These are phyloP conservation scores for Aureobasidium sp. DNA, from an alignment of 2,329 filamentous ascomycete species.

Conservation along the genomic window DNA sequence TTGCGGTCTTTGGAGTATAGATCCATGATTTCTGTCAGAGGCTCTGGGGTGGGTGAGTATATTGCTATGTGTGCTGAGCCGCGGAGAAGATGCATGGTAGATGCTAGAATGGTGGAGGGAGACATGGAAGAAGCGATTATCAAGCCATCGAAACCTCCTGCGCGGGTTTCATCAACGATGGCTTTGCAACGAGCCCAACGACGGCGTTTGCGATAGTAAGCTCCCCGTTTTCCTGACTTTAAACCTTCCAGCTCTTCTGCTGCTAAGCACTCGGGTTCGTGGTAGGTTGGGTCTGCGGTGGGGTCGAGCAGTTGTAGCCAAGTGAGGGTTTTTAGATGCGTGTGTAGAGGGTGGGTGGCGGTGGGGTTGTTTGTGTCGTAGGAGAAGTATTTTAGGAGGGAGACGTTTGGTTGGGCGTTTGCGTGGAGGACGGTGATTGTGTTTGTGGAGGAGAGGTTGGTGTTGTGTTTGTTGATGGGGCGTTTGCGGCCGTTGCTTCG, in stretches of 20 bases:
- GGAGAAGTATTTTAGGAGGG: conserved; percentile 79
- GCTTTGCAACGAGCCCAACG: conserved; percentile 66
- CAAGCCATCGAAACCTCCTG: conserved; percentile 73
- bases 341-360: conserved; percentile 68
- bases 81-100: conserved; percentile 68
- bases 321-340: conserved; percentile 72
- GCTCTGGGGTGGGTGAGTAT: conserved; percentile 74
- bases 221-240: conserved; percentile 75
- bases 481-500: background rate
- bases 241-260: conserved; percentile 55
- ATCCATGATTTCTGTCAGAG: conserved; percentile 68
- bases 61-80: conserved; percentile 80
- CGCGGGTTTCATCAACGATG: conserved; percentile 65
- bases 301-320: conserved; percentile 89
- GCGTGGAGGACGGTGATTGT: conserved; percentile 73
- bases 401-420: conserved; percentile 80
- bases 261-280: conserved; percentile 51
- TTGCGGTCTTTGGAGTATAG: conserved; percentile 74
- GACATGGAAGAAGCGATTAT: conserved; percentile 79
- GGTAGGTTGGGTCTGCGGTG: conserved; percentile 64
- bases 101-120: conserved; percentile 62
- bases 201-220: conserved; percentile 81
- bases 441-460: conserved; percentile 43
- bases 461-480: conserved; percentile 5
- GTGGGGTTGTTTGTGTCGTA: conserved; percentile 62